These are phyloP conservation scores for Tilletia setariae DNA, from an alignment of 1,284 basidiomycete genomes.

Conservation along the genomic window DNA sequence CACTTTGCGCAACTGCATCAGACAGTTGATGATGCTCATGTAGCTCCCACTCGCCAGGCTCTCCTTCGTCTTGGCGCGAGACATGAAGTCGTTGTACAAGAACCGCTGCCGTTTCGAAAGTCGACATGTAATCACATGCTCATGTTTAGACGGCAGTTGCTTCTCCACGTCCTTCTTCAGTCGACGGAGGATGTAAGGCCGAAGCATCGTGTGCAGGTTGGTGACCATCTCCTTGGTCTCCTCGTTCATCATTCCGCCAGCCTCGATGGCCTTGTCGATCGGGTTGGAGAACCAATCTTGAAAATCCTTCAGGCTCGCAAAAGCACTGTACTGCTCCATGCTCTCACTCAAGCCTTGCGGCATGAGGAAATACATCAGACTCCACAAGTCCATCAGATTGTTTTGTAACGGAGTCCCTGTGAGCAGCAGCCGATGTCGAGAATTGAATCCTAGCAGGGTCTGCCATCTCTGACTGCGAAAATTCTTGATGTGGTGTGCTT, in stretches of 20 bases:
- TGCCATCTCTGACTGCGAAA: conserved; percentile 95
- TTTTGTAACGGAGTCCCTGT: conserved; percentile 95
- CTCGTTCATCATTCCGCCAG: conserved; percentile 73
- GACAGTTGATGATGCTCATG: conserved; percentile 80
- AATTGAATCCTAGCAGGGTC: conserved; percentile 87
- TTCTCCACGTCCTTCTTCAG: conserved; percentile 95
- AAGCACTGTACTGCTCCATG: conserved; percentile 65
- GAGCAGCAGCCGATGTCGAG: conserved; percentile 77
- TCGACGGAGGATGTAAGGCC: conserved; percentile 88
- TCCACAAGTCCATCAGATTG: conserved; percentile 93
- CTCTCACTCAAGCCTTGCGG: conserved; percentile 61
- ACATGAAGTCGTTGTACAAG: conserved; percentile 98
- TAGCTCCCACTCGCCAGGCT: conserved; percentile 81
- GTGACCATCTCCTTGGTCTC: conserved; percentile 81
- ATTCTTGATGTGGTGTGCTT: conserved; percentile 99
- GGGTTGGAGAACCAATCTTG: conserved; percentile 87
- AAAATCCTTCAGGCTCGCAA: conserved; percentile 90
- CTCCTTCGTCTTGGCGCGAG: conserved; percentile 78
- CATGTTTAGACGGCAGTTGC: conserved; percentile 89
- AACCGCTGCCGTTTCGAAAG: conserved; percentile 92
- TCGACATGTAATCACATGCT: conserved; percentile 86
- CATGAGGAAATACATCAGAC: conserved; percentile 91
- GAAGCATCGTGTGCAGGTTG: conserved; percentile 85
- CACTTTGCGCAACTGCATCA: conserved; percentile 77
- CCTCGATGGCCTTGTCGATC: conserved; percentile 88